phyloP scores from a whole-genome alignment of 352 stramenopile species.

The Phytopythium chamaehyphon region DNA sequence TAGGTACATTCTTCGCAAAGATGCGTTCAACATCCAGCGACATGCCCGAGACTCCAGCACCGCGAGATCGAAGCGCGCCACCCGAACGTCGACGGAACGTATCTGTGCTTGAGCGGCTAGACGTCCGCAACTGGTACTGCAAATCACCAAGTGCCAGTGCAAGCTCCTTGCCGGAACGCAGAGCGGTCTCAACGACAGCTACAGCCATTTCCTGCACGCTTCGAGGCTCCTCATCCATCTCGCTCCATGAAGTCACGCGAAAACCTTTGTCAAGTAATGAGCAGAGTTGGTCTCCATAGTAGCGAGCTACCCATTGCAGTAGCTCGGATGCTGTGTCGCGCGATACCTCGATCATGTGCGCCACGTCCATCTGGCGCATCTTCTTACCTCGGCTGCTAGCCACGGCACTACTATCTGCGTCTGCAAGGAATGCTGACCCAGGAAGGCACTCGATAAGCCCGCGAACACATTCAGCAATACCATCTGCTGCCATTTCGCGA shows the following conservation, averaged over 20 bases:
- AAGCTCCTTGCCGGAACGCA: constrained; percentile 56
- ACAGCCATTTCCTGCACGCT: constrained; percentile 65
- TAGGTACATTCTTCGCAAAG: constrained; percentile 71
- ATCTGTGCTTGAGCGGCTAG: constrained; percentile 41
- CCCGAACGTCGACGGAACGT: constrained; percentile 52
- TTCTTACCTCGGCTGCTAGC: constrained; percentile 11
- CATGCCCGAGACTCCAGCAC: constrained; percentile 47
- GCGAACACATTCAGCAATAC: constrained; percentile 69
- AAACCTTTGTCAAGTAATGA: constrained; percentile 36
- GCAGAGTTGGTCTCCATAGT: constrained; percentile 59
- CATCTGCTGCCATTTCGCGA: constrained; percentile 52
- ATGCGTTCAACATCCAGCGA: constrained; percentile 79
- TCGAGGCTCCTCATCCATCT: constrained; percentile 63
- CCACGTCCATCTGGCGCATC: constrained; percentile 47
- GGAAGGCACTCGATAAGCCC: constrained; percentile 69
- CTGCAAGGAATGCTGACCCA: constrained; percentile 16
- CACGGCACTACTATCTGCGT: constrained; percentile 5
- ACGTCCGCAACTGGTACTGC: constrained; percentile 41
- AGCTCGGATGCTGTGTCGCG: constrained; percentile 54
- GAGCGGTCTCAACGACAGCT: constrained; percentile 49
- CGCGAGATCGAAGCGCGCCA: constrained; percentile 45
- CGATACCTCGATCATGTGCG: constrained; percentile 75
- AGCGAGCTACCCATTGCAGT: constrained; percentile 52
- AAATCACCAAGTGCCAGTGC: constrained; percentile 59
- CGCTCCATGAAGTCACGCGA: constrained; percentile 39